Evolutionary conservation across 768 basidiomycete species (phyloP), one percentile per base, ranked within the genome.

Genomic region (Leucogyrophana mollusca): DNA sequence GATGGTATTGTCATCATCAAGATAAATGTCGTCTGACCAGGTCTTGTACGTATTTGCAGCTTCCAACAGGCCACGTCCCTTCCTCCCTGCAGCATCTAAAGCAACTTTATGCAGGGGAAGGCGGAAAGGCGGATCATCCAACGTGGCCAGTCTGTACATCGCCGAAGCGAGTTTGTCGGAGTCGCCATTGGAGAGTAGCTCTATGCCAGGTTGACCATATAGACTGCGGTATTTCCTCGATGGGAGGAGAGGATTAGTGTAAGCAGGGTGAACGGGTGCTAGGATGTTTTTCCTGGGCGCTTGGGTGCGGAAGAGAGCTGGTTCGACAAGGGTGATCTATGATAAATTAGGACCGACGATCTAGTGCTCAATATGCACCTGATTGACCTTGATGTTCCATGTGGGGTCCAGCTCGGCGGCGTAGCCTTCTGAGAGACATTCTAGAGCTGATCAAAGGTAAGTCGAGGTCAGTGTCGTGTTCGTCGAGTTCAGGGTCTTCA

Each of bases 341-440:
- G 23, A 16, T 20, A 18, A 4, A 44, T 25, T 6, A 44, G 10
- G 40, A 4, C 30, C 24, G 9, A 9, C 2, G 30, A 23, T n/a
- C n/a, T 23, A 35, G n/a, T 18, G 5, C 10, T 6, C n/a, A n/a
- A n/a, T n/a, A n/a, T n/a, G n/a, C n/a, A n/a, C n/a, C 17, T 49
- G 56, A 16, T 30, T n/a, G n/a, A 64, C 68, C 51, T 56, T 70
- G 53, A 69, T 67, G 49, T 66, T 60, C 68, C 68, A 69, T 9
- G 44, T 52, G 2, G 69, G 68, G 35, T 69, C 64, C 9, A 69
- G 55, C 32, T 69, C 68, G 40, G 45, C 40, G 18, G 52, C 58
- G 3, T 67, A 56, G 4, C 58, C 53, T 40, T 70, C 62, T 2
- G 59, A 60, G 17, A 69, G 48, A 2, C 56, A 51, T 40, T 70